Base-by-base conservation (phyloP, 139 green algal genomes). In the Tetraselmis chui region DNA sequence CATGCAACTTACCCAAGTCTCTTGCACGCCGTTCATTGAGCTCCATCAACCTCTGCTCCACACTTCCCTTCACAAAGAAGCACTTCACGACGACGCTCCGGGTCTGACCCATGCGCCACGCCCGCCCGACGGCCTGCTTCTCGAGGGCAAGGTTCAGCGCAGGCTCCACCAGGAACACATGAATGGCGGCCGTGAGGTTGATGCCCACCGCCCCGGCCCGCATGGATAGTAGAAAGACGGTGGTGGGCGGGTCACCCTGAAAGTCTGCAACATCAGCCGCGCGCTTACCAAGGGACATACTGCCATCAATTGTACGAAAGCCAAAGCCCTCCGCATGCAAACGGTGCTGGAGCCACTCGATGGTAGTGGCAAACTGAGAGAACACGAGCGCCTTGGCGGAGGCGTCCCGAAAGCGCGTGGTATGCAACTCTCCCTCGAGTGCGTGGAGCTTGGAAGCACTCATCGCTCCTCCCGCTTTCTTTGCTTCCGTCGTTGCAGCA, bases 91-190 rank as follows among this genome's bases (percentile, higher is more conserved):
- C 45, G 1, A 90, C 84, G 18, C 25, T 22, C 18, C 81, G 67
- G 1, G 30, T 77, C 81, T 90, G 86, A 29, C 86, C 86, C 76
- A 90, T 90, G 77, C 86, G 80, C 76, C 82, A 84, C 28, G 83
- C 81, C 30, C 86, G 80, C 30, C 82, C 80, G 23, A 90, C 85
- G 22, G 86, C 87, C 81, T 88, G 81, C 2, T 81, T 31, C 77
- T 80, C 77, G 2, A 80, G 29, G 2, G 77, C 23, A 2, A 29
- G 77, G 77, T 80, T 80, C 23, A 31, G 32, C 23, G 29, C 31
- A 30, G 77, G 77, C 77, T 80, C 77, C 27, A 80, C 28, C 28
- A 80, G 29, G 29, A 80, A 80, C 77, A 80, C 77, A 32, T 80
- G 77, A 2, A 18, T 59, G 24, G 77, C 77, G 28, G 29, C 77